These are phyloP conservation scores for Falciphora oryzae DNA, from an alignment of 2,329 filamentous ascomycete genomes.

Conservation along the genomic window DNA sequence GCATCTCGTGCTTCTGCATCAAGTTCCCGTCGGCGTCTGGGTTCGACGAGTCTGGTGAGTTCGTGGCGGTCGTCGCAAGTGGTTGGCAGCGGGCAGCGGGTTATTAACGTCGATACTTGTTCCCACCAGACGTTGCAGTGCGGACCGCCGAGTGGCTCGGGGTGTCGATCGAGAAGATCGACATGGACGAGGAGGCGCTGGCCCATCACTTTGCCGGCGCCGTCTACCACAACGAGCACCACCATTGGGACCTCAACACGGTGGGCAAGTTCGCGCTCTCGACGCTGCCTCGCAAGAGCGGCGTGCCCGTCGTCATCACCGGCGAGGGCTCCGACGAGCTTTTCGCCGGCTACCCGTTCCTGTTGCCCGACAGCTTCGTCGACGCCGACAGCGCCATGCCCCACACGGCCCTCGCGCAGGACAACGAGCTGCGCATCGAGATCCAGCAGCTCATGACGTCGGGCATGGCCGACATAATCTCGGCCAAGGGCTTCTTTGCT, in stretches of 20 bases:
- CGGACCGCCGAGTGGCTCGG: constrained; percentile 28
- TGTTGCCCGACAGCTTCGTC: constrained; percentile 39
- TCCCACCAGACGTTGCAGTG: constrained; percentile 22
- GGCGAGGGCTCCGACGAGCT: constrained; percentile 48
- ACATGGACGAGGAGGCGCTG: constrained; percentile 23
- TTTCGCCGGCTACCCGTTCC: constrained; percentile 46
- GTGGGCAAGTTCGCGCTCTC: constrained; percentile 47
- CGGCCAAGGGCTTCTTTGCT: neutral
- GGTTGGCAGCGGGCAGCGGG: no score
- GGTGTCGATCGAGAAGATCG: constrained; percentile 21
- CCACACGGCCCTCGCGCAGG: constrained; percentile 21
- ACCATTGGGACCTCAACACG: constrained; percentile 41
- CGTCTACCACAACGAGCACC: constrained; percentile 27
- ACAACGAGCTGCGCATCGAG: constrained; percentile 8
- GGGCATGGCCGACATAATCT: neutral
- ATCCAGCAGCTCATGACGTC: neutral
- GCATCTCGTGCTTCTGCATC: constrained; percentile 40
- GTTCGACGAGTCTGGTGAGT: constrained; percentile 41
- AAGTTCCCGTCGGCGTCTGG: constrained; percentile 43
- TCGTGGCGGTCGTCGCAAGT: no score
- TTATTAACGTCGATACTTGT: neutral
- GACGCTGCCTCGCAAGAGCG: constrained; percentile 34
- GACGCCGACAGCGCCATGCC: constrained; percentile 38
- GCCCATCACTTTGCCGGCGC: constrained; percentile 25
- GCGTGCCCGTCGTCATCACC: constrained; percentile 49